These are phyloP conservation scores for Blastobotrys aristatus DNA, from an alignment of 1,139 yeast genomes.

Conservation along the genomic window DNA sequence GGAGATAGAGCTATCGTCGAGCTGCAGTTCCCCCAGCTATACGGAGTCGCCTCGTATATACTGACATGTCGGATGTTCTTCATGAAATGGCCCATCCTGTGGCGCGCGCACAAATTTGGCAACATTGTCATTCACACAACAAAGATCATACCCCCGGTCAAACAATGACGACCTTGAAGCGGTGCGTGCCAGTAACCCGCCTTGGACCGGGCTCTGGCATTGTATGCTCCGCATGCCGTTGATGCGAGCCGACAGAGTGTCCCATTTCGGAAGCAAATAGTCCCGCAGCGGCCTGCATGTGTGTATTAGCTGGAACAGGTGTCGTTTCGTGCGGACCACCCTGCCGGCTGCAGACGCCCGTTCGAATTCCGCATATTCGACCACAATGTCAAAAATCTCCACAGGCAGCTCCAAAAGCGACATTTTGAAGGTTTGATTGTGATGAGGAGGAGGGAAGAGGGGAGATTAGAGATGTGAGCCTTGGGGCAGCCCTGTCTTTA, in stretches of 20 bases:
- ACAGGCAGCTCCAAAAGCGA: slow-evolving; percentile 5
- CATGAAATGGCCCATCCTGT: too few species aligned
- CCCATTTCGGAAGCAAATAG: slow-evolving; percentile 4
- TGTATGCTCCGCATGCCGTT: too few species aligned
- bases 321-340: neutral
- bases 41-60: slow-evolving; percentile 4
- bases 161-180: neutral
- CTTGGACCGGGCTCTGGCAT: too few species aligned
- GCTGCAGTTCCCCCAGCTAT: slow-evolving; percentile 10
- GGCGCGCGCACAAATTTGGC: neutral
- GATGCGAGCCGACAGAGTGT: slow-evolving; percentile 3
- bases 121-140: neutral
- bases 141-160: neutral
- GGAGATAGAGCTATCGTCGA: slow-evolving; percentile 3
- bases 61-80: too few species aligned
- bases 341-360: too few species aligned
- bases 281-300: slow-evolving; percentile 1
- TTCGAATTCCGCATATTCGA: slow-evolving; percentile 7
- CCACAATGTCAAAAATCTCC: slow-evolving; percentile 7
- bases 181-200: too few species aligned
- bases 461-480: too few species aligned
- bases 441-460: too few species aligned
- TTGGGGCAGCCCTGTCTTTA: too few species aligned
- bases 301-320: neutral
- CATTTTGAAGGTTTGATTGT: too few species aligned